Conservation (phyloP, 2,329 filamentous ascomycete species). For the Fusarium solani-melongenae region DNA sequence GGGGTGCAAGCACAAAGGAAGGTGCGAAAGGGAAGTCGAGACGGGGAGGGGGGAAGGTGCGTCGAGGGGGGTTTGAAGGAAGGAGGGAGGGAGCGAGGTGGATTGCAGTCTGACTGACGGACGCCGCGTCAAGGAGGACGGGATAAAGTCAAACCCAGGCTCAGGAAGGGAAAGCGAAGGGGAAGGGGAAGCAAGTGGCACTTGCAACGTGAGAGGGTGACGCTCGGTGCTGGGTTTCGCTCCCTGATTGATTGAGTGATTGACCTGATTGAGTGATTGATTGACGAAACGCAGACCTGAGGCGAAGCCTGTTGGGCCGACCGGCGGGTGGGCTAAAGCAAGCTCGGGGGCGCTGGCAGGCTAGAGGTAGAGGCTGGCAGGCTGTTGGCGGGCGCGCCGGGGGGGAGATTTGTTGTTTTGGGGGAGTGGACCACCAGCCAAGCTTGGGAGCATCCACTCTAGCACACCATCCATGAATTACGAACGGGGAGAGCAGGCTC, state of each 20-base stretch:
- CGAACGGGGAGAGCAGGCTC: not conserved
- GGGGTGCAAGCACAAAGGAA: constrained; percentile 41
- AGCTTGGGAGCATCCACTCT: constrained; percentile 21
- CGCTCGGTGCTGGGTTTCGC: constrained; percentile 33
- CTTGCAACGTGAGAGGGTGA: constrained; percentile 29
- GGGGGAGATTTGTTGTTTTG: constrained; percentile 27
- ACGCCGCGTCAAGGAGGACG: constrained; percentile 17
- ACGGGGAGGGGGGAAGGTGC: constrained; percentile 34
- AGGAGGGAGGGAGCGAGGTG: constrained; percentile 23
- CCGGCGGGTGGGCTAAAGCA: constrained; percentile 30
- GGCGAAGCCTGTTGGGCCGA: constrained; percentile 40
- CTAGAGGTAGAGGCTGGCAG: not conserved
- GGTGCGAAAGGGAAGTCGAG: constrained; percentile 40
- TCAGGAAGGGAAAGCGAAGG: constrained; percentile 8
- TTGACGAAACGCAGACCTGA: constrained; percentile 40
- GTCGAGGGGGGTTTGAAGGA: constrained; percentile 32
- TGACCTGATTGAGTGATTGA: constrained; percentile 38
- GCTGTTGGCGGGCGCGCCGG: constrained; percentile 26
- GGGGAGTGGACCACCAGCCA: constrained; percentile 31
- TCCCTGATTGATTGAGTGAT: constrained; percentile 39
- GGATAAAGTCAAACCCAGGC: constrained; percentile 40
- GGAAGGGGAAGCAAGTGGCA: constrained; percentile 35
- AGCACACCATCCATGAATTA: constrained; percentile 12
- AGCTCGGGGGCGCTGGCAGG: constrained; percentile 14
- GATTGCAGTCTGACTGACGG: constrained; percentile 39